Base-by-base conservation (phyloP, 1,284 basidiomycete genomes). In the Irpex sp. region DNA sequence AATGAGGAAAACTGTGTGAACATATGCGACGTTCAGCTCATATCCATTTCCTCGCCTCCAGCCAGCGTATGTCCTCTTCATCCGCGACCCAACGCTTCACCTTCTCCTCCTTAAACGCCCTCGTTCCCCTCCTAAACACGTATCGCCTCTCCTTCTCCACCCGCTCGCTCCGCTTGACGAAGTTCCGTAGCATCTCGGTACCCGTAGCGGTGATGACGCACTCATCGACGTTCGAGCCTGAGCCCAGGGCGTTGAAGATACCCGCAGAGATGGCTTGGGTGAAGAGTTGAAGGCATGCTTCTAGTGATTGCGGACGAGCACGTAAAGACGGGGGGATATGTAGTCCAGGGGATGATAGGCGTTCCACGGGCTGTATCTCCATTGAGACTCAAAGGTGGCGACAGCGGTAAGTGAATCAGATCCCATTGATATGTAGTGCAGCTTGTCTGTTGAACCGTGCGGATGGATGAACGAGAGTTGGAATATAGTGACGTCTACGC, bases 351-450 rank as follows among this genome's bases (percentile, higher is more conserved):
- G n/a, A n/a, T n/a, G n/a, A n/a, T n/a, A n/a, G n/a, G n/a, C n/a
- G n/a, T n/a, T n/a, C n/a, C n/a, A n/a, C n/a, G n/a, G n/a, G n/a
- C n/a, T n/a, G n/a, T n/a, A n/a, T n/a, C n/a, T n/a, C n/a, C n/a
- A n/a, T n/a, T n/a, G n/a, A n/a, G 97, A 88, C 76, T 99, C 97
- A 70, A 99, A 99, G 13, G 98, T 92, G 13, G 96, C 94, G 97
- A 99, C 4, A 2, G 26, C 97, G 1, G 97, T 97, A 57, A 98
- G 81, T 70, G 88, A 92, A 65, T 97, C 97, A 4, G 93, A 95
- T 36, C 97, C 97, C 97, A 99, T 99, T 0, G 97, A n/a, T n/a
- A n/a, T n/a, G n/a, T n/a, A n/a, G 98, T 36, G 99, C 97, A 99
- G 83, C 78, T 99, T 99, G 79, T 99, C 97, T 0, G 97, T 98